phyloP scores from a whole-genome alignment of 2,329 filamentous ascomycete genomes.

The Nemania serpens region DNA sequence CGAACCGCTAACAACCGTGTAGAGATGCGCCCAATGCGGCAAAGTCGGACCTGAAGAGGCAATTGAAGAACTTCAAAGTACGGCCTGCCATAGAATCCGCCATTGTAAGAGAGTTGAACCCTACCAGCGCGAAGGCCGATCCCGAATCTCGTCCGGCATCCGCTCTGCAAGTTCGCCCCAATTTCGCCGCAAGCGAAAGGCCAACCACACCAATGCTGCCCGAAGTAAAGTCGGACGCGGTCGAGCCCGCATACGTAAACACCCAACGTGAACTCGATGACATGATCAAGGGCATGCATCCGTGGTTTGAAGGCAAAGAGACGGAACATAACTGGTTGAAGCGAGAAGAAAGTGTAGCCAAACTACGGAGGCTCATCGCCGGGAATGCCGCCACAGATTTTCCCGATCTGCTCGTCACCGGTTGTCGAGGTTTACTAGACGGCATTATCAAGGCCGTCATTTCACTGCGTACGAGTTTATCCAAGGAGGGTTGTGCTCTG shows the following conservation, averaged over 20 bases:
- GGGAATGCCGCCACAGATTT: conserved; percentile 85
- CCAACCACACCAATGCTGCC: conserved; percentile 67
- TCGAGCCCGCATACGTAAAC: conserved; percentile 83
- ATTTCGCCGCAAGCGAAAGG: conserved; percentile 54
- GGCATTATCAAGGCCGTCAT: conserved; percentile 85
- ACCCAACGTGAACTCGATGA: conserved; percentile 89
- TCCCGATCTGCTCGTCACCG: conserved; percentile 68
- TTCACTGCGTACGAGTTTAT: conserved; percentile 87
- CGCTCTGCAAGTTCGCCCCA: conserved; percentile 44
- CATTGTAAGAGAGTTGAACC: conserved; percentile 75
- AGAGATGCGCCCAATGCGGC: conserved; percentile 80
- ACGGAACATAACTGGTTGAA: conserved; percentile 89
- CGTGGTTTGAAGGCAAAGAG: conserved; percentile 84
- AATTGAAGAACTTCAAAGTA: conserved; percentile 82
- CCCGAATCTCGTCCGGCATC: conserved; percentile 48
- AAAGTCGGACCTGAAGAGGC: conserved; percentile 86
- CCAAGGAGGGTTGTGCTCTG: conserved; percentile 81
- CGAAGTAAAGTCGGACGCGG: conserved; percentile 67
- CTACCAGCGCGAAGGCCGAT: conserved; percentile 47
- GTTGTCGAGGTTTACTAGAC: conserved; percentile 77
- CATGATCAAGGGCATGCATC: conserved; percentile 78
- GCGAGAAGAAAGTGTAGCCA: conserved; percentile 79
- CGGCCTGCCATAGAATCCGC: conserved; percentile 82
- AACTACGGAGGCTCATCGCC: conserved; percentile 76
- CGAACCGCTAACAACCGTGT: conserved; percentile 23